Evolutionary conservation across 2,329 filamentous ascomycete species (phyloP).

Genomic region (Ophiocordyceps camponoti-leonardi): DNA sequence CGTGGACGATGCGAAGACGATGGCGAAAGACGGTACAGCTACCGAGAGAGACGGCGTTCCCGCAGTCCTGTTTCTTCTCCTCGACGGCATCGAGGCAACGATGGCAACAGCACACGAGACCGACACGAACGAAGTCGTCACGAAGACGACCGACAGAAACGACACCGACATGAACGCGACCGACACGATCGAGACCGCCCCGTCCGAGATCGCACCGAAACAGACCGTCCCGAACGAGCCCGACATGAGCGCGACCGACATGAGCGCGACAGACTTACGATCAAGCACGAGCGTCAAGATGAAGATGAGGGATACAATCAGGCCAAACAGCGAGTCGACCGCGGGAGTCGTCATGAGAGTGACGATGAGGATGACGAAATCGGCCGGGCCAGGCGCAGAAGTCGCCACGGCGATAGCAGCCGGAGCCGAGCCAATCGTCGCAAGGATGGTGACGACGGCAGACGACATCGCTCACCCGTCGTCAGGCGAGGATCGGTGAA

Average conservation of each 20-base stretch:
- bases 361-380: neutral
- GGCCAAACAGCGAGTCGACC: neutral
- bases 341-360: neutral
- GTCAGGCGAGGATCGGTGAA: constrained; percentile 6
- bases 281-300: too few relatives aligned
- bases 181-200: too few relatives aligned
- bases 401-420: neutral
- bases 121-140: too few relatives aligned
- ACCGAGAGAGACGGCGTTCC: neutral
- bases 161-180: too few relatives aligned
- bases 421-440: neutral
- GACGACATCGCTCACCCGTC: constrained; percentile 16
- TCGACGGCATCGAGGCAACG: neutral
- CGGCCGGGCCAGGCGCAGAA: neutral
- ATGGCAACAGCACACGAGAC: too few relatives aligned
- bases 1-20: neutral
- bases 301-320: neutral
- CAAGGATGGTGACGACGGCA: neutral
- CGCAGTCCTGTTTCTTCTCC: neutral
- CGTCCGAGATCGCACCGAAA: too few relatives aligned
- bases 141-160: too few relatives aligned
- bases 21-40: neutral
- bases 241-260: too few relatives aligned
- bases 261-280: too few relatives aligned
- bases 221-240: too few relatives aligned